These are phyloP conservation scores for Silybum marianum DNA, from an alignment of 129 eudicot species.

Conservation along the genomic window DNA sequence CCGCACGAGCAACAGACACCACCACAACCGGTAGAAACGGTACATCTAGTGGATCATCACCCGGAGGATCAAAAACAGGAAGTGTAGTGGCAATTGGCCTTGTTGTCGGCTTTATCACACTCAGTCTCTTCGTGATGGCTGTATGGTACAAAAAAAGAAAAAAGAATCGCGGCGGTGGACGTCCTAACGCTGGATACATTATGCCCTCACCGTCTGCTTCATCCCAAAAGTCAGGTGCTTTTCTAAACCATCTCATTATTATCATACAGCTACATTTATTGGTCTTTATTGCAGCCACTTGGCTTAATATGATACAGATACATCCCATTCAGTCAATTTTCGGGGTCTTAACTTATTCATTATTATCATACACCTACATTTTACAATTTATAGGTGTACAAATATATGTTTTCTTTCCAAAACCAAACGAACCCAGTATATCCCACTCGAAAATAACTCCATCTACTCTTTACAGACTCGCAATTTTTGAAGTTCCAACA, in stretches of 20 bases:
- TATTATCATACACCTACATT: background rate
- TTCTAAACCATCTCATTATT: constrained; percentile 10
- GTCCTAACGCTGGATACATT: constrained; percentile 37
- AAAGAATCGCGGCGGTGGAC: constrained; percentile 53
- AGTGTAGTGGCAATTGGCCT: constrained; percentile 57
- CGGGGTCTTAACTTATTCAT: background rate
- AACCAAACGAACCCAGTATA: background rate
- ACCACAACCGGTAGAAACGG: constrained; percentile 36
- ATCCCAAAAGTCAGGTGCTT: constrained; percentile 85
- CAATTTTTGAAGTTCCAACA: constrained; percentile 56
- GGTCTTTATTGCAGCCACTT: constrained; percentile 24
- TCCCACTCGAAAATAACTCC: background rate
- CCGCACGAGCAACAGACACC: constrained; percentile 50
- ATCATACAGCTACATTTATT: constrained; percentile 10
- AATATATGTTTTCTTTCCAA: background rate
- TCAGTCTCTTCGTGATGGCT: constrained; percentile 59
- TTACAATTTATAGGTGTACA: background rate
- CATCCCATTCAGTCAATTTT: background rate
- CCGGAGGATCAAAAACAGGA: constrained; percentile 40
- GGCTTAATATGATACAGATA: constrained; percentile 9
- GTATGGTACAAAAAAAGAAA: constrained; percentile 59
- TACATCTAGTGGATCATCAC: constrained; percentile 27
- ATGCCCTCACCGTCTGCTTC: constrained; percentile 84
- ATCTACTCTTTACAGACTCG: constrained; percentile 49
- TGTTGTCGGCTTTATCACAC: constrained; percentile 56